These are phyloP conservation scores for Geosmithia putterillii DNA, from an alignment of 2,329 filamentous ascomycete genomes.

Conservation along the genomic window DNA sequence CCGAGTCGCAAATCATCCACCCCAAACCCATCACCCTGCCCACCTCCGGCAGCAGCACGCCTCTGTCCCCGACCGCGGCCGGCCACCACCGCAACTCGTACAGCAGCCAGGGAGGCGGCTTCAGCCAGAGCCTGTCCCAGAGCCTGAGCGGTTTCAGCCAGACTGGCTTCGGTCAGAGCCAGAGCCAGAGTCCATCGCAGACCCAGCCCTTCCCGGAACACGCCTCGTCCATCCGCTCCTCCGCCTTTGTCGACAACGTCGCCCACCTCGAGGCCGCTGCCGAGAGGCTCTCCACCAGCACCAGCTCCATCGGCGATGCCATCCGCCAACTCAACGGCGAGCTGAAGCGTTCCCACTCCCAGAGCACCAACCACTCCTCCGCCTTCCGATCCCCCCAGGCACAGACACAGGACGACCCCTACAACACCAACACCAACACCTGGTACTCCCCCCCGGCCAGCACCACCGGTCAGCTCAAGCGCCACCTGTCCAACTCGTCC, in stretches of 20 bases:
- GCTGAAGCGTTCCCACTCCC: conserved; percentile 53
- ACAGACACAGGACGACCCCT: no score
- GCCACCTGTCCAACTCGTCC: conserved; percentile 34
- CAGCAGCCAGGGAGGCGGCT: conserved; percentile 55
- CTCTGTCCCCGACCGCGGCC: conserved; percentile 23
- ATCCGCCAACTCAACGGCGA: conserved; percentile 63
- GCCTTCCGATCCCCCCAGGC: no score
- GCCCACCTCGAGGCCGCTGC: conserved; percentile 64
- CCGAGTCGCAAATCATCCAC: conserved; percentile 28
- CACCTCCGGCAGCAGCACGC: conserved; percentile 21
- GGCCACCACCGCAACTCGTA: conserved; percentile 40
- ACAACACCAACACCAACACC: conserved; percentile 4
- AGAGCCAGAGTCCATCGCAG: no score
- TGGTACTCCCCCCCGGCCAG: not conserved
- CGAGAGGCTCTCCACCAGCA: conserved; percentile 56
- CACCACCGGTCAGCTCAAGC: conserved; percentile 19
- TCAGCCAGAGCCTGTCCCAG: no score
- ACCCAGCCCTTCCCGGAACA: conserved; percentile 41
- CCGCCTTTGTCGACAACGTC: conserved; percentile 54
- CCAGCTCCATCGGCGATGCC: conserved; percentile 65
- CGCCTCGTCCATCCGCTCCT: conserved; percentile 38
- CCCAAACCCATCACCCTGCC: conserved; percentile 35
- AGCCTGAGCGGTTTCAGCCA: no score
- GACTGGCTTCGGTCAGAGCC: no score
- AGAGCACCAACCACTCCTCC: conserved; percentile 34